These are phyloP conservation scores for Penicillium arizonense DNA, from an alignment of 495 filamentous ascomycete genomes.

Conservation along the genomic window DNA sequence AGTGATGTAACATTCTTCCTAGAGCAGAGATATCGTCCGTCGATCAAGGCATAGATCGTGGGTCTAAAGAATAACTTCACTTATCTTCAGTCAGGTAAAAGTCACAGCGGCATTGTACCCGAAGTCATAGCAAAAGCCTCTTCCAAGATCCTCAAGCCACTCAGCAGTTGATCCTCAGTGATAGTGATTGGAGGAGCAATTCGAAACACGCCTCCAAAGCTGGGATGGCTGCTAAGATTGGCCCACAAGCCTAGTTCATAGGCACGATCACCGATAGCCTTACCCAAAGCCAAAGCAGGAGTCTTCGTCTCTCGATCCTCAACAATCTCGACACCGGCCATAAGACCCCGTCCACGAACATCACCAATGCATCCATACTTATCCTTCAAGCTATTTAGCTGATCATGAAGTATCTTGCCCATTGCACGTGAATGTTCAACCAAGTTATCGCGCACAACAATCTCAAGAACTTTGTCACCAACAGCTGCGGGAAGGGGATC, in stretches of 20 bases:
- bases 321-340: slow-evolving; percentile 15
- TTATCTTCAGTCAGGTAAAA: background rate
- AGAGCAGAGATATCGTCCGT: background rate
- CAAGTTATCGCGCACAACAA: slow-evolving; percentile 9
- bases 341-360: slow-evolving; percentile 11
- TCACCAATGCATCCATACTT: slow-evolving; percentile 14
- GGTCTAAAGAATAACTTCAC: too few species aligned
- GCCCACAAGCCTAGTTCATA: slow-evolving; percentile 19
- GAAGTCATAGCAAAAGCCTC: slow-evolving; percentile 13
- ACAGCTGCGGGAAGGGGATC: slow-evolving; percentile 15
- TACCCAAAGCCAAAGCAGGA: slow-evolving; percentile 10
- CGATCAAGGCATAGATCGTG: background rate
- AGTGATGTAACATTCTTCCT: too few species aligned
- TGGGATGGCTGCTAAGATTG: slow-evolving; percentile 18
- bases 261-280: slow-evolving; percentile 13
- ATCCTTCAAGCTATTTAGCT: slow-evolving; percentile 3
- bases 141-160: slow-evolving; percentile 12
- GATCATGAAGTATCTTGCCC: slow-evolving; percentile 6
- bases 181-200: slow-evolving; percentile 17
- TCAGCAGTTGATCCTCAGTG: slow-evolving; percentile 2
- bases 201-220: slow-evolving; percentile 14
- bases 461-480: slow-evolving; percentile 13
- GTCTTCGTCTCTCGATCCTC: slow-evolving; percentile 6
- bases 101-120: slow-evolving; percentile 4
- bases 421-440: slow-evolving; percentile 11